Conservation (phyloP, 371 early-diverging fungal genomes). For the Actinomortierella wolfii region DNA sequence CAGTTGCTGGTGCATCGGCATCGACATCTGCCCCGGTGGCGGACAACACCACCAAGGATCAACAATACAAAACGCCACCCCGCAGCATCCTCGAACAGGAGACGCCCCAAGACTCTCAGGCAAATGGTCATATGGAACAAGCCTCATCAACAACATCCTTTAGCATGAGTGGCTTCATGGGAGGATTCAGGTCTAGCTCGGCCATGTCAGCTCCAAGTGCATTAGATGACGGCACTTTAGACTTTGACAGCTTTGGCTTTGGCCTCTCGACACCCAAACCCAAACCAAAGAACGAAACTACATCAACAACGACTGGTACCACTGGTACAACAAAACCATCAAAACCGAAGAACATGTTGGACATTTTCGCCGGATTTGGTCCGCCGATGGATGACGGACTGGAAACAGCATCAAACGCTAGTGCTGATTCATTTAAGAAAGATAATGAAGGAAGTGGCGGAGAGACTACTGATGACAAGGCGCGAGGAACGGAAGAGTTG, state of each 20-base stretch:
- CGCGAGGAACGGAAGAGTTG: conserved; percentile 35
- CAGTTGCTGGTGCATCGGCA: too few relatives aligned
- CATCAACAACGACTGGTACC: too few relatives aligned
- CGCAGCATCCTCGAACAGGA: too few relatives aligned
- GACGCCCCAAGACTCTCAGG: too few relatives aligned
- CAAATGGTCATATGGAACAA: too few relatives aligned
- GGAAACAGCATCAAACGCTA: not conserved
- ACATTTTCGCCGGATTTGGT: conserved; percentile 30
- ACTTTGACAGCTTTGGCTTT: conserved; percentile 27
- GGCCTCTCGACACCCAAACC: conserved; percentile 14
- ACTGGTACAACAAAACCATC: conserved; percentile 1
- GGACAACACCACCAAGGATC: too few relatives aligned
- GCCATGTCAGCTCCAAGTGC: conserved; percentile 1
- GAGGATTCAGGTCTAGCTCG: conserved; percentile 9
- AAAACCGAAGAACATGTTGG: conserved; percentile 15
- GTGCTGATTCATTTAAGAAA: not conserved
- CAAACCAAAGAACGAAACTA: not conserved
- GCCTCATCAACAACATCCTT: conserved; percentile 3
- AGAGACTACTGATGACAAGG: conserved; percentile 3
- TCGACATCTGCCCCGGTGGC: too few relatives aligned
- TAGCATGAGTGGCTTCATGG: conserved; percentile 30
- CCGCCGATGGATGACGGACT: conserved; percentile 22
- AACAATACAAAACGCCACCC: too few relatives aligned
- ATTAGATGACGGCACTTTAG: conserved; percentile 12
- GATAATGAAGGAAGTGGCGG: too few relatives aligned